These are phyloP conservation scores for Trichoderma sp. DNA, from an alignment of 2,329 filamentous ascomycete species.

Conservation along the genomic window DNA sequence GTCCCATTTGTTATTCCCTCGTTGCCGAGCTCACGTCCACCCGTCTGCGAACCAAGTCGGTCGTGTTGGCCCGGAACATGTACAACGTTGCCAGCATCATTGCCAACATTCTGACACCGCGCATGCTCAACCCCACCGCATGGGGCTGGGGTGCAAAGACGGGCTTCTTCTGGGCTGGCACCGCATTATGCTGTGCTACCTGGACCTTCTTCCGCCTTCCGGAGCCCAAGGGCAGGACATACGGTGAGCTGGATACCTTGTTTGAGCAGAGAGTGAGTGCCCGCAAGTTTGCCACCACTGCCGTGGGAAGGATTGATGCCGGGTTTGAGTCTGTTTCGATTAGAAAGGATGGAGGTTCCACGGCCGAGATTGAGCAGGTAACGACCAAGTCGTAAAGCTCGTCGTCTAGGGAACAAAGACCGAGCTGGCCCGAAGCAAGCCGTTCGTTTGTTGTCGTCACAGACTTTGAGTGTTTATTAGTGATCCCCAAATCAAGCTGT, in stretches of 20 bases:
- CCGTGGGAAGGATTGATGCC: constrained; percentile 30
- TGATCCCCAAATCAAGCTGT: neutral
- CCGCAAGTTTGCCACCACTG: constrained; percentile 38
- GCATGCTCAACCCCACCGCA: constrained; percentile 46
- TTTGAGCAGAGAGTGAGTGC: constrained; percentile 47
- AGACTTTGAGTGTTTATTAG: neutral
- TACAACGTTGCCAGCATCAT: constrained; percentile 50
- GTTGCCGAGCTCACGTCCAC: constrained; percentile 55
- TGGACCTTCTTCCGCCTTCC: constrained; percentile 54
- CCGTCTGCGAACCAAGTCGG: constrained; percentile 45
- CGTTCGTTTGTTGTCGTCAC: neutral
- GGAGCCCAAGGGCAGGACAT: constrained; percentile 53
- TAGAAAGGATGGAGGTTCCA: constrained; percentile 27
- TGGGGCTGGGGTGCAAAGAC: constrained; percentile 49
- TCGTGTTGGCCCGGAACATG: constrained; percentile 43
- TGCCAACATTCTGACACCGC: constrained; percentile 45
- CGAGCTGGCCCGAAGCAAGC: neutral
- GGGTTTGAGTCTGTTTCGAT: constrained; percentile 8
- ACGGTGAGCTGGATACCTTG: constrained; percentile 54
- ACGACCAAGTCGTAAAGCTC: neutral
- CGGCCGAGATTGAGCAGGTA: constrained; percentile 20
- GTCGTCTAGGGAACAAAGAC: neutral
- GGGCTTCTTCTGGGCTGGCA: constrained; percentile 45
- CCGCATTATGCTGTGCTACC: constrained; percentile 43
- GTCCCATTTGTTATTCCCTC: constrained; percentile 74